These are phyloP conservation scores for Syzygium syzygioides DNA, from an alignment of 441 rosid genomes.

Conservation along the genomic window DNA sequence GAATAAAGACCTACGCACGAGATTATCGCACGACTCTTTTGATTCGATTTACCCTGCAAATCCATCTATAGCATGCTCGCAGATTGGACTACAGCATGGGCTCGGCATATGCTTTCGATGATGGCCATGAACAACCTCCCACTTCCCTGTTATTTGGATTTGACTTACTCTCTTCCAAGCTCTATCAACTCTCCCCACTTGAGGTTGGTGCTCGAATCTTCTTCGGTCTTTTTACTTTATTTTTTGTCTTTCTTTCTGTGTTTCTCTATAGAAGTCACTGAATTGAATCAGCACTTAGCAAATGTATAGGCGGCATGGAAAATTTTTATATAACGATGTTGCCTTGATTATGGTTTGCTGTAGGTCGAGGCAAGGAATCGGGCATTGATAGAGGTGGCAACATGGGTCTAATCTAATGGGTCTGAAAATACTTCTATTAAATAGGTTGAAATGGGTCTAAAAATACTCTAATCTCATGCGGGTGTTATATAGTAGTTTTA, in stretches of 20 bases:
- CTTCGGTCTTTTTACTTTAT: background rate
- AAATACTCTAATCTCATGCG: background rate
- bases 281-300: background rate
- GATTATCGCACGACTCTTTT: background rate
- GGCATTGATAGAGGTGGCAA: background rate
- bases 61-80: background rate
- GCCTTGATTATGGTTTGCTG: background rate
- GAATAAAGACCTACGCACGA: background rate
- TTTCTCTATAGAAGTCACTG: background rate
- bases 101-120: background rate
- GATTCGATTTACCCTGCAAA: background rate
- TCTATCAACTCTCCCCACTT: conserved; percentile 31
- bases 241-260: background rate
- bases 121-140: conserved; percentile 12
- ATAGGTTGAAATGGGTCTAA: background rate
- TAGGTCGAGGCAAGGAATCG: background rate
- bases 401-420: too few relatives aligned
- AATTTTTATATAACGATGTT: background rate
- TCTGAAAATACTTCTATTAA: too few relatives aligned
- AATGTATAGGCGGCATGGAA: background rate
- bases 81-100: conserved; percentile 12
- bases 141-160: conserved; percentile 2
- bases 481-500: background rate
- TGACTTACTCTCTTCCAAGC: conserved; percentile 5
- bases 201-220: conserved; percentile 16